phyloP scores from a whole-genome alignment of 768 basidiomycete genomes.

The Suillus placidus region DNA sequence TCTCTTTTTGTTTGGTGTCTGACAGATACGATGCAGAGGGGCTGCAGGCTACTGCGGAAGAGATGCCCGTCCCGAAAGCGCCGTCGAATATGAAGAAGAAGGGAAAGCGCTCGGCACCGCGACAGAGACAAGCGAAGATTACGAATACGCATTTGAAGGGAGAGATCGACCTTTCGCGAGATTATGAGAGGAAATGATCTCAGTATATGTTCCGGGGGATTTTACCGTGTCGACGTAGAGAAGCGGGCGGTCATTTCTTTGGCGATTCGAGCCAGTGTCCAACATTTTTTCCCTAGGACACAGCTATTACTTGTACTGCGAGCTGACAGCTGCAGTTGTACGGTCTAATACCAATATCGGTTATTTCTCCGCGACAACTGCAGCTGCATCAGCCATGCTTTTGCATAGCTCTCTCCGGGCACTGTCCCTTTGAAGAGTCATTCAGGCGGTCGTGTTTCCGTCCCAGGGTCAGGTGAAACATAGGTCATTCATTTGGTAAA shows the following conservation, averaged over 20 bases:
- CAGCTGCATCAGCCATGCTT: neutral
- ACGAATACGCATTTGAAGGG: slow-evolving; percentile 89
- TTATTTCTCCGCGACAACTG: neutral
- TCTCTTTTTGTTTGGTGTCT: slow-evolving; percentile 1
- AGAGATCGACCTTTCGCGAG: slow-evolving; percentile 81
- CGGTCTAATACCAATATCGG: neutral
- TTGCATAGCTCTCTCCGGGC: too few species aligned
- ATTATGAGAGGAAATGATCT: slow-evolving; percentile 46
- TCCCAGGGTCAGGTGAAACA: neutral
- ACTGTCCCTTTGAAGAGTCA: neutral
- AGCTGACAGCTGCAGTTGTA: neutral
- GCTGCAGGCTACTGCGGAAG: slow-evolving; percentile 75
- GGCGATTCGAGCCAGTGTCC: neutral
- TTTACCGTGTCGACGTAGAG: neutral
- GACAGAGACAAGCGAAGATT: slow-evolving; percentile 78
- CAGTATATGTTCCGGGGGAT: neutral
- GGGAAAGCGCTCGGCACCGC: slow-evolving; percentile 72
- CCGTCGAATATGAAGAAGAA: slow-evolving; percentile 73
- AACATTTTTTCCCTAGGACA: neutral
- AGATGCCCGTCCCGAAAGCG: slow-evolving; percentile 56
- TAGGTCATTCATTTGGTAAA: neutral
- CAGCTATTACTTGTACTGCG: neutral
- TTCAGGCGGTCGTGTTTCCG: neutral
- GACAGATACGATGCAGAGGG: slow-evolving; percentile 54
- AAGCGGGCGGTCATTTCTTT: neutral